A percentile compares a stretch with the other conserved stretches of the same genome.
These are phyloP conservation scores for Pseudoneurospora amorphoporcata DNA, from an alignment of 495 filamentous ascomycete species.

Conservation along the genomic window DNA sequence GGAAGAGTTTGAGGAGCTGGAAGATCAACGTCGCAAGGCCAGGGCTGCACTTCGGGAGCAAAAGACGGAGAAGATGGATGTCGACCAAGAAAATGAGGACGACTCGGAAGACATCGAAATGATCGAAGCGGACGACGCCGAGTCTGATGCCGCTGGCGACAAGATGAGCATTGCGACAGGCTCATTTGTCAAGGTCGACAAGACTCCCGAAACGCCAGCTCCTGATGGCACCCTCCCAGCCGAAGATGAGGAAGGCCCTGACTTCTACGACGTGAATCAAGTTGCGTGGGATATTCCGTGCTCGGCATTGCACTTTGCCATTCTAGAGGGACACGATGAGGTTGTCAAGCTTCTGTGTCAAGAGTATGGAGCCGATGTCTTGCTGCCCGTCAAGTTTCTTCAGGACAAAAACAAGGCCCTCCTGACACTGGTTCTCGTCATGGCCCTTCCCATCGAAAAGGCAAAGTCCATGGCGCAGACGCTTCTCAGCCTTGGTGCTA, in stretches of 20 bases:
- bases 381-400: slow-evolving; percentile 56
- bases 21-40: slow-evolving; percentile 37
- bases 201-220: slow-evolving; percentile 24
- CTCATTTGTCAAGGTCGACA: slow-evolving; percentile 57
- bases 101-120: slow-evolving; percentile 27
- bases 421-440: slow-evolving; percentile 51
- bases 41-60: slow-evolving; percentile 9
- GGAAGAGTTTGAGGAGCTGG: slow-evolving; percentile 49
- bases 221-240: slow-evolving; percentile 28
- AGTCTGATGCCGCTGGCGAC: slow-evolving; percentile 24
- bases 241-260: slow-evolving; percentile 55
- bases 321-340: slow-evolving; percentile 55
- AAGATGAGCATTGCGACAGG: slow-evolving; percentile 41
- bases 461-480: slow-evolving; percentile 48
- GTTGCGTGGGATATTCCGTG: slow-evolving; percentile 63
- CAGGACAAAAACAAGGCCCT: slow-evolving; percentile 41
- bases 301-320: slow-evolving; percentile 67
- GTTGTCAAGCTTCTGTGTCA: slow-evolving; percentile 59
- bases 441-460: slow-evolving; percentile 48
- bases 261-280: slow-evolving; percentile 68
- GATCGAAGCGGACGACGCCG: slow-evolving; percentile 30
- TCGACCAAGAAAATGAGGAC: slow-evolving; percentile 12
- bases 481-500: slow-evolving; percentile 60
- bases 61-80: slow-evolving; percentile 11
- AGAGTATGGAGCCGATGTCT: slow-evolving; percentile 61